phyloP scores from a whole-genome alignment of 1,139 yeast genomes.

The Hansenula lynferdii region DNA sequence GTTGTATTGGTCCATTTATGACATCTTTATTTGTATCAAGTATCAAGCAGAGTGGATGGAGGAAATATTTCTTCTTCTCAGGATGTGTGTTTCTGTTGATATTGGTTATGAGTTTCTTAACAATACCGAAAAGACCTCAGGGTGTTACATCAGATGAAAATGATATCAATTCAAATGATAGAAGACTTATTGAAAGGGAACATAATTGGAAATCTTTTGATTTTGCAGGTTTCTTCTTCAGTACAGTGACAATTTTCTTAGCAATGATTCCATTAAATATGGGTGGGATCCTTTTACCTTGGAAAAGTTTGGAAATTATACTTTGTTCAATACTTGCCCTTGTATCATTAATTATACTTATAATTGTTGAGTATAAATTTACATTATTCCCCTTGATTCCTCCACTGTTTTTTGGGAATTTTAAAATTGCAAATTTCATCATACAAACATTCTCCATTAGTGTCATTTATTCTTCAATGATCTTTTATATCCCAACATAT shows the following conservation, averaged over 20 bases:
- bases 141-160: too few species aligned
- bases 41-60: slow-evolving; percentile 34
- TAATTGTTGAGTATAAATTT: slow-evolving; percentile 41
- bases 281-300: slow-evolving; percentile 42
- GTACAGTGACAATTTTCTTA: slow-evolving; percentile 35
- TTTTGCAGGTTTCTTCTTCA: slow-evolving; percentile 38
- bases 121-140: slow-evolving; percentile 1
- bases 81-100: slow-evolving; percentile 35
- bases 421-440: slow-evolving; percentile 35
- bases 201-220: slow-evolving; percentile 35
- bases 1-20: slow-evolving; percentile 50
- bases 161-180: too few species aligned
- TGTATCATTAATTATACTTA: slow-evolving; percentile 31
- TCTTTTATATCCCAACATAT: slow-evolving; percentile 45
- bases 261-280: slow-evolving; percentile 41
- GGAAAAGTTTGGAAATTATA: slow-evolving; percentile 45
- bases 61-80: slow-evolving; percentile 39
- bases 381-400: slow-evolving; percentile 51
- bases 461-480: slow-evolving; percentile 38
- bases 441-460: slow-evolving; percentile 43
- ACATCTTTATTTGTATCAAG: slow-evolving; percentile 43
- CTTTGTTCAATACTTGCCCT: slow-evolving; percentile 40
- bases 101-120: not conserved
- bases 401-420: slow-evolving; percentile 33
- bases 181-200: too few species aligned